Evolutionary conservation across 495 filamentous ascomycete species (phyloP), one percentile per base, ranked within the genome.

Genomic region (Hyaloscypha variabilis): DNA sequence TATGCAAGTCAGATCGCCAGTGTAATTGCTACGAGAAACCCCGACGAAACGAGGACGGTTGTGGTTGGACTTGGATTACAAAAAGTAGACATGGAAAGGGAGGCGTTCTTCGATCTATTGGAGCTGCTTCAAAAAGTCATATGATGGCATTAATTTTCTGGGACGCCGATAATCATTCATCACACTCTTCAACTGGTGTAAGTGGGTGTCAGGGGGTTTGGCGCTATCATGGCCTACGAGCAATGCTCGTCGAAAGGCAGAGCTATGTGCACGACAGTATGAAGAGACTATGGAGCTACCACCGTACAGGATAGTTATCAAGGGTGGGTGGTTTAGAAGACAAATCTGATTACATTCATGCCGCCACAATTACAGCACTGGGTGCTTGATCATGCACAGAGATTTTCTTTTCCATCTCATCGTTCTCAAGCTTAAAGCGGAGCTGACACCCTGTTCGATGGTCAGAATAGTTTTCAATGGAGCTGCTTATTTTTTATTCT

Each of bases 1-100:
- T 88, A 92, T 73, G 92, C 92, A 42, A 90, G 90, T 58, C 93
- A 97, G 71, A 91, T 97, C 65, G 95, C 90, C 6, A 94, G 86
- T 70, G 85, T 87, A 14, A 85, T 99, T 64, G 77, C 85, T 34
- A 86, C 86, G 60, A 88, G 87, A 67, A 81, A 91, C 60, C 88
- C 91, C 4, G 80, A 90, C 23, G 95, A 99, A 75, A 87, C 82
- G 68, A 84, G 95, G 60, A 86, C 91, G 56, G 77, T 99, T 13
- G 82, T 98, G 3, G 77, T 97, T 21, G 95, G 94, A 0, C 75
- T 97, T 31, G 95, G 95, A 2, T 75, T 99, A 58, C 82, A 85
- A 60, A 87, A 83, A 34, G 78, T 80, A 11, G 85, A 85, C 50
- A 75, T 83, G 51, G 87, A 85, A 39, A 81, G 89, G 50, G 88